Evolutionary conservation across 2,329 filamentous ascomycete species (phyloP), one percentile per base, ranked within the genome.

Genomic region (Laburnicola sp.): DNA sequence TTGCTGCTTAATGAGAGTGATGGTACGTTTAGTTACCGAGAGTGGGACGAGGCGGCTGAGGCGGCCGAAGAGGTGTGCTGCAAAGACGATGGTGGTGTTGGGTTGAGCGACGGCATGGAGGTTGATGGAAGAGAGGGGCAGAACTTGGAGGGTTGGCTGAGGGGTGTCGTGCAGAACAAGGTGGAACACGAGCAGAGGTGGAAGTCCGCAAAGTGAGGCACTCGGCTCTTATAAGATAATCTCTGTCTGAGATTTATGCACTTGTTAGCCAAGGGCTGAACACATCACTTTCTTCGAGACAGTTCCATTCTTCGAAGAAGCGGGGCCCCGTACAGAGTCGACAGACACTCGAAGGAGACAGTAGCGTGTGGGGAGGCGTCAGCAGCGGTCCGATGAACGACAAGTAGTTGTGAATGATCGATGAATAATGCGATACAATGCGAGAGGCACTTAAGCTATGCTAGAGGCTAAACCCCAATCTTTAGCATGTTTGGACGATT

Each of bases 1-100:
- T 76, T 96, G 45, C 74, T 97, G 22, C 74, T 96, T 36, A 86
- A 83, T 30, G 89, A 96, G 74, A 96, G 91, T 64, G 85, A 93
- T 63, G 93, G 93, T 0, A 75, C 76, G 3, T 97, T 97, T 68
- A 83, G 84, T 40, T 78, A 88, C 58, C 80, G 84, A 10, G 86
- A 87, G 57, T 97, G 92, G 91, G 83, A 91, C 49, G 76, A 80
- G 37, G 83, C 88, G 16, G 83, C 86, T 58, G 80, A 86, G 54
- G 75, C 79, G 38, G 91, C 88, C 30, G 80, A 84, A 65, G 74
- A 76, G 34, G 78, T 86, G 41, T 96, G 91, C 71, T 86, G 78
- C 52, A 76, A 78, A 31, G 63, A 70, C 21, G 59, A 69, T 23
- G 70, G 67, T 7, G 63, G 68, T 11, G 60, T 63, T 1, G 71